Base-by-base conservation (phyloP, 2,329 filamentous ascomycete genomes). In the Dothidotthia symphoricarpi region DNA sequence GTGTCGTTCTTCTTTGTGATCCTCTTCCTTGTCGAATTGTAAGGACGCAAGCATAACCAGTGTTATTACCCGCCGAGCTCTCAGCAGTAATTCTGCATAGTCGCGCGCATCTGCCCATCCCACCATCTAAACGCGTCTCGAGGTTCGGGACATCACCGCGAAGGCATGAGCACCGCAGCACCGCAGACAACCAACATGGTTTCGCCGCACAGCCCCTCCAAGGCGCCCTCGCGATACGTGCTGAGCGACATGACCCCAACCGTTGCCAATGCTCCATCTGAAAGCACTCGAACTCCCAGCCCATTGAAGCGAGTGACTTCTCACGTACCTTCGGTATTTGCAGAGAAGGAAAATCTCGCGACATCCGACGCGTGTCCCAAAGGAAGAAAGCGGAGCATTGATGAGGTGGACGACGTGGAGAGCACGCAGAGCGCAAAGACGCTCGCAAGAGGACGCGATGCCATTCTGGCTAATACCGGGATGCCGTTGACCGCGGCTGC, bases 321-420 rank as follows among this genome's bases (percentile, higher is more conserved):
- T 6, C 45, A 59, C 8, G 53, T 51, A 4, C 53, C 62, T 11
- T 45, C 49, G 13, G 29, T 45, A 6, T 43, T 55, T 11, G 37
- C 39, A 16, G 47, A 54, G 34, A 57, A 64, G 38, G 65, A 67
- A 40, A 67, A 67, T 43, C 29, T 49, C 15, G 30, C 43, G 9
- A 45, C 35, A 7, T 31, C 39, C 15, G 38, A 46, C 33, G 44
- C 49, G 19, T 50, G 39, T n/a, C 35, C 47, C 2, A 43, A 49
- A n/a, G 54, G 61, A 35, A 58, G 55, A 45, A 68, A 68, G 48
- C 41, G 65, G 34, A 53, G 54, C 28, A 66, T 68, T 27, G 41
- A 61, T 32, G 61, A 67, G 39, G 61, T 67, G 16, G 64, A 66
- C 15, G 52, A 52, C 36, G 53, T 45, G 13, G 61, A 65, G 36